Evolutionary conservation across 2,329 filamentous ascomycete species (phyloP), one percentile per base, ranked within the genome.

Genomic region (Aureobasidium sp.): DNA sequence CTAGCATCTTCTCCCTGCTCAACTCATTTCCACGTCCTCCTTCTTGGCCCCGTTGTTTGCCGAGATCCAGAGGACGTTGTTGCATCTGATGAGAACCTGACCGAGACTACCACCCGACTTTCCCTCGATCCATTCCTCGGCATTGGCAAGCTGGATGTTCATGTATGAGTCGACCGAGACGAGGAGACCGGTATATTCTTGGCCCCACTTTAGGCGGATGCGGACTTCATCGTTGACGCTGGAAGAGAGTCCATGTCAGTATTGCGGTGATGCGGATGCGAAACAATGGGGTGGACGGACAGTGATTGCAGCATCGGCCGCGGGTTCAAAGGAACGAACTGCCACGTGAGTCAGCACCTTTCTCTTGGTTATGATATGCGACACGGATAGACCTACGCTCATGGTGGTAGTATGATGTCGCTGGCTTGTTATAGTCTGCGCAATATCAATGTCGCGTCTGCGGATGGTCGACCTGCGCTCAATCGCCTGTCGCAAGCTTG

Each of bases 121-220:
- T 62, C 88, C 85, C 67, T 90, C 83, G 66, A 95, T 87, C 72
- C 85, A 96, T 72, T 98, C 93, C 73, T 95, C 88, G 48, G 91
- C 90, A 64, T 86, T 85, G 60, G 84, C 83, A 59, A 98, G 80
- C 74, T 97, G 90, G 59, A 98, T 84, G 76, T 98, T 98, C 91
- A 98, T 97, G 77, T 98, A 98, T 67, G 87, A 90, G 75, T 98
- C 93, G 66, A 95, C 88, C 64, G 86, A 91, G 66, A 95, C 87
- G 58, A 98, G 81, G 60, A 82, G 81, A 68, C 93, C 93, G 71
- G 91, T 94, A 80, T 98, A 98, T 71, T 98, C 93, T 72, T 96
- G 85, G 63, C 89, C 90, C 93, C 93, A 98, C 80, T 98, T 98
- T 60, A 98, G 80, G 64, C 90, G 88, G 59, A 98, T 86, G 59